Base-by-base conservation (phyloP, 306 rosid species). In the Abrus pulchellus region DNA sequence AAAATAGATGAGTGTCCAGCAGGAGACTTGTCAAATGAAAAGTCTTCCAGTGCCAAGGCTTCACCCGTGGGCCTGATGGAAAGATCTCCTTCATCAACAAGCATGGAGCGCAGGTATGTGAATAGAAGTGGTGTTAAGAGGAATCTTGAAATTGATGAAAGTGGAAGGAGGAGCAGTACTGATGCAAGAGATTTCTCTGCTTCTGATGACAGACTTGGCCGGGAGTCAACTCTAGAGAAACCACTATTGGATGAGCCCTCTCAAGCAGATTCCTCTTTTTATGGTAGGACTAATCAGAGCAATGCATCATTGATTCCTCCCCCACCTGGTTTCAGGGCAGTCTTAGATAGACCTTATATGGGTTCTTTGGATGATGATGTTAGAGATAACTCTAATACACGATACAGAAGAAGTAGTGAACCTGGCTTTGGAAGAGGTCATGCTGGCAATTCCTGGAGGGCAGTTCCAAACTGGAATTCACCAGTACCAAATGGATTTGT, bases 381-480 rank as follows among this genome's bases (percentile, higher is more conserved):
- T 66, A 93, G 99, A 91, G 90, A 86, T 56, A 89, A 88, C 86
- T 87, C 98, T 54, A 87, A 81, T 87, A 27, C 90, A 61, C 97
- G 98, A 52, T 96, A 86, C 80, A 83, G 98, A 80, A 88, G 98
- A 90, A 80, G 81, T 57, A 87, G 60, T 77, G 99, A 93, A 74
- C 90, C 92, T 68, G 92, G 90, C 53, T 62, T 92, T 83, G 97
- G 94, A 63, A 87, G 99, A 84, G 87, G 84, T 56, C 99, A 90
- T 81, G 90, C 92, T 79, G 92, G 92, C 57, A 94, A 92, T 84
- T 76, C 94, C 53, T 96, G 99, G 99, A 96, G 99, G 86, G 97
- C 92, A 66, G 89, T 89, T 68, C 96, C 97, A 63, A 89, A 86
- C 86, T 96, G 99, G 99, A 76, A 84, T 55, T 80, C 97, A 33